Base-by-base conservation (phyloP, 2,329 filamentous ascomycete species). In the Trichoderma gracile region DNA sequence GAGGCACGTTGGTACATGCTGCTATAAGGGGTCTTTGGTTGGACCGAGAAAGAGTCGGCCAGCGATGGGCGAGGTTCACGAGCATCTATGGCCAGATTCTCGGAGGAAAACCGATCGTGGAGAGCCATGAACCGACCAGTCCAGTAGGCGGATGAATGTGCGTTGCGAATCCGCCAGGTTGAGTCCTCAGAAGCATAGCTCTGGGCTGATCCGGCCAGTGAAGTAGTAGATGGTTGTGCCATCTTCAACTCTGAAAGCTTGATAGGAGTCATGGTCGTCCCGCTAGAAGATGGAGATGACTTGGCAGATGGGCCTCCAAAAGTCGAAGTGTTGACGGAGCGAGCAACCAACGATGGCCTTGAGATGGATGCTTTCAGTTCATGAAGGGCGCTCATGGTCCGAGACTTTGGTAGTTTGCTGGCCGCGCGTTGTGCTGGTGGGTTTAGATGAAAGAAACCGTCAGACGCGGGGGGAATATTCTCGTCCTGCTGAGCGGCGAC, bases 81-180 rank as follows among this genome's bases (percentile, higher is more conserved):
- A 17, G 58, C 58, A 19, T 64, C 62, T 27, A 66, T 65, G 2
- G 65, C 65, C 19, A 74, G 71, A 2, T 70, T 71, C 40, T 78
- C 75, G 3, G 71, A 45, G 3, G 71, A 65, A 17, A 73, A 73
- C 19, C 78, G 80, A 73, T 89, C 86, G 57, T 83, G 78, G 0
- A 88, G 73, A 2, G 84, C 76, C 57, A 81, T 76, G 71, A 89
- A 88, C 45, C 87, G 84, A 19, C 87, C 87, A 12, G 80, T 78
- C 87, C 87, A 90, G 73, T 87, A 89, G 3, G 78, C 73, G 2
- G 80, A 79, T 6, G 79, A 74, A 69, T 83, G 80, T 2, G 81
- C 78, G 0, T 71, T 75, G 57, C 72, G 71, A 15, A 86, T 73
- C 2, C 74, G 71, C 1, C 69, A 69, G 2, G 70, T 72, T 10